Evolutionary conservation across 176 grass and related monocot genomes (phyloP).

Genomic region (Tillandsia fasciculata): DNA sequence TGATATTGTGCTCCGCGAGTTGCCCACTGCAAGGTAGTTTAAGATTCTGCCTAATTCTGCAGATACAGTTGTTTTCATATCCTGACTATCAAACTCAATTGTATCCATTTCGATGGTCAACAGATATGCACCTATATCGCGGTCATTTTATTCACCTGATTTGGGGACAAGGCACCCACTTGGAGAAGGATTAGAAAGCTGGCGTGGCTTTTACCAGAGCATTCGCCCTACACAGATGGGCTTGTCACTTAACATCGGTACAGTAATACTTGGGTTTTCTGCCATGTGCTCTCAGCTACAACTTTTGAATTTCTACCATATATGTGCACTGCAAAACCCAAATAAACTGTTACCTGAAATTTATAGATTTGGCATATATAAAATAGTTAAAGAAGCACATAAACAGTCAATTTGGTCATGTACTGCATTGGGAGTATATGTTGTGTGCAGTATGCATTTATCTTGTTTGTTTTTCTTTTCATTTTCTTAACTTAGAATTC

Average conservation of each 20-base stretch:
- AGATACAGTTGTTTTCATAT: neutral
- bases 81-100: conserved; percentile 1
- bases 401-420: too few species aligned
- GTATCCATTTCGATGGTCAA: conserved; percentile 8
- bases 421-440: neutral
- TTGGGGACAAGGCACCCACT: conserved; percentile 60
- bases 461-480: neutral
- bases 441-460: neutral
- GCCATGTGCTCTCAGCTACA: neutral
- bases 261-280: neutral
- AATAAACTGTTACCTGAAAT: neutral
- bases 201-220: conserved; percentile 95
- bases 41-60: conserved; percentile 13
- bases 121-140: conserved; percentile 58
- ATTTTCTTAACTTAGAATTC: neutral
- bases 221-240: conserved; percentile 95
- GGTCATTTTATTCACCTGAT: conserved; percentile 73
- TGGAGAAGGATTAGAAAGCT: conserved; percentile 87
- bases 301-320: neutral
- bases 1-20: conserved; percentile 73
- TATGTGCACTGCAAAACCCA: neutral
- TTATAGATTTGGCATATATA: neutral
- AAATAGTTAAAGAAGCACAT: too few species aligned
- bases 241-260: conserved; percentile 87
- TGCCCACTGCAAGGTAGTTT: conserved; percentile 70